Conservation (phyloP, 495 filamentous ascomycete genomes). For the Xylaria scruposa region DNA sequence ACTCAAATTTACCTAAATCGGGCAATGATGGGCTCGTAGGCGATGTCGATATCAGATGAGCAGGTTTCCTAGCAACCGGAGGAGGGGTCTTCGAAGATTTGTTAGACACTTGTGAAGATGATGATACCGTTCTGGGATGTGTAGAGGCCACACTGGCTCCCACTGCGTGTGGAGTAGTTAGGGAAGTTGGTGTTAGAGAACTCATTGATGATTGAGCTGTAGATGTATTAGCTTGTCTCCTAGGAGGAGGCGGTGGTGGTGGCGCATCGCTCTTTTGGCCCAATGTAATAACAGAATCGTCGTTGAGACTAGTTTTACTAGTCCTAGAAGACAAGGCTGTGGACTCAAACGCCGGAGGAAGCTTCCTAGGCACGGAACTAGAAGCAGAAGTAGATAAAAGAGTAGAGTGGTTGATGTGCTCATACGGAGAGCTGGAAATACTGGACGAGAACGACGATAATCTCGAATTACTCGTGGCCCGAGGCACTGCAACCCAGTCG, state of each 20-base stretch:
- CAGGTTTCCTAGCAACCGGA: slow-evolving; percentile 61
- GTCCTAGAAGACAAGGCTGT: slow-evolving; percentile 49
- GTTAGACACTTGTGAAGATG: slow-evolving; percentile 39
- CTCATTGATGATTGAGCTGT: slow-evolving; percentile 32
- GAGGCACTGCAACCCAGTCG: slow-evolving; percentile 76
- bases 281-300: slow-evolving; percentile 39
- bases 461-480: slow-evolving; percentile 48
- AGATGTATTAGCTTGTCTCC: slow-evolving; percentile 46
- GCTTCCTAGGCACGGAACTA: slow-evolving; percentile 51
- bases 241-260: slow-evolving; percentile 57
- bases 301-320: slow-evolving; percentile 44
- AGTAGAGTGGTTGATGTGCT: slow-evolving; percentile 54
- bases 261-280: slow-evolving; percentile 43
- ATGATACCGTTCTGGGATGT: slow-evolving; percentile 34
- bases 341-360: slow-evolving; percentile 62
- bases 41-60: slow-evolving; percentile 53
- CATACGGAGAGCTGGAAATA: slow-evolving; percentile 54
- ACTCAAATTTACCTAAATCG: slow-evolving; percentile 22
- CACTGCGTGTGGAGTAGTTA: slow-evolving; percentile 20
- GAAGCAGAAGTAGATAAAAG: slow-evolving; percentile 50
- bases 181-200: slow-evolving; percentile 20
- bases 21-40: slow-evolving; percentile 37
- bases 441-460: slow-evolving; percentile 50
- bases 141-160: slow-evolving; percentile 18
- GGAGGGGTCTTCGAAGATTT: slow-evolving; percentile 55